These are phyloP conservation scores for Piedraia hortae DNA, from an alignment of 2,329 filamentous ascomycete species.

Conservation along the genomic window DNA sequence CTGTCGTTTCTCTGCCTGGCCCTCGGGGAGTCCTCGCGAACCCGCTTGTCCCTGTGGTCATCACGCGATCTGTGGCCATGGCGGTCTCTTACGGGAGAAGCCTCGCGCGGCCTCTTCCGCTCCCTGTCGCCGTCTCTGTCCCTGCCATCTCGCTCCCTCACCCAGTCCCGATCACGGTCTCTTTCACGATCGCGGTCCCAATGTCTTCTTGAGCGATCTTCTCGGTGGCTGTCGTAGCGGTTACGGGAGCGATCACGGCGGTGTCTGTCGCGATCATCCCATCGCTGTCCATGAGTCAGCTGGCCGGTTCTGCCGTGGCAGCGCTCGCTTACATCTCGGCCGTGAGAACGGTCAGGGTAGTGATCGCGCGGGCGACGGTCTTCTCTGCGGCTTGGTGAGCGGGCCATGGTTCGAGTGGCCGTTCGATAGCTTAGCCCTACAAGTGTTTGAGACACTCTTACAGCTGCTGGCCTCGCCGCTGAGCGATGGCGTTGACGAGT, in stretches of 20 bases:
- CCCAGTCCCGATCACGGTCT: conserved; percentile 4
- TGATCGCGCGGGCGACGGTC: conserved; percentile 2
- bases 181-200: conserved; percentile 5
- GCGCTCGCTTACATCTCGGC: background rate
- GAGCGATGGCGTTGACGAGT: too few relatives aligned
- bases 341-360: background rate
- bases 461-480: too few relatives aligned
- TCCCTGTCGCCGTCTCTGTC: conserved; percentile 2
- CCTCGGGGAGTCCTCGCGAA: conserved; percentile 5
- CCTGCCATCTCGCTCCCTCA: conserved; percentile 2
- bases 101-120: conserved; percentile 5
- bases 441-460: background rate
- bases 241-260: background rate
- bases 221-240: conserved; percentile 4
- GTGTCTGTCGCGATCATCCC: background rate
- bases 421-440: conserved; percentile 1
- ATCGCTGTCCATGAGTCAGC: too few relatives aligned
- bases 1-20: conserved; percentile 15
- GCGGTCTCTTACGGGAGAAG: conserved; percentile 5
- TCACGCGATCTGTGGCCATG: conserved; percentile 4
- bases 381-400: conserved; percentile 6
- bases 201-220: conserved; percentile 1
- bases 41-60: conserved; percentile 5
- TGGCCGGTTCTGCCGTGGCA: too few relatives aligned
- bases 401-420: too few relatives aligned